phyloP scores from a whole-genome alignment of 768 basidiomycete species.

The Boletus reticulatus region DNA sequence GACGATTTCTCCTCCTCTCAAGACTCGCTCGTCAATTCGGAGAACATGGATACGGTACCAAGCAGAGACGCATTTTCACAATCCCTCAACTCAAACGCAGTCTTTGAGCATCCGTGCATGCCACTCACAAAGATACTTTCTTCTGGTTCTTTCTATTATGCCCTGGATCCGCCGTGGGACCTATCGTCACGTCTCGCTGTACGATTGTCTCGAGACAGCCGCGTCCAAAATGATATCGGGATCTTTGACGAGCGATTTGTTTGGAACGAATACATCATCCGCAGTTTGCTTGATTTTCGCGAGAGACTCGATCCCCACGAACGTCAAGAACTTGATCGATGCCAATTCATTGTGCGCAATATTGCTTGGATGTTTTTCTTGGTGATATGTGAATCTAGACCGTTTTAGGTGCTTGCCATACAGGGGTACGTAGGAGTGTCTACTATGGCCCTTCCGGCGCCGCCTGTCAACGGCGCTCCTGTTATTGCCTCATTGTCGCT shows the following conservation, averaged over 20 bases:
- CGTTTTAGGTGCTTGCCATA: slow-evolving; percentile 73
- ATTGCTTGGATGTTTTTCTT: slow-evolving; percentile 6
- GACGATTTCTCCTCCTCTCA: slow-evolving; percentile 63
- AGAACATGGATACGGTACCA: slow-evolving; percentile 46
- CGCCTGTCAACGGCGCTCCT: slow-evolving; percentile 71
- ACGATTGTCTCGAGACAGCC: slow-evolving; percentile 55
- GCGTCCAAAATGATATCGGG: slow-evolving; percentile 44
- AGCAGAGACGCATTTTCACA: slow-evolving; percentile 46
- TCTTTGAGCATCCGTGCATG: slow-evolving; percentile 87
- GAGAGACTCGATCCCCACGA: slow-evolving; percentile 69
- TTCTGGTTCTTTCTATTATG: slow-evolving; percentile 92
- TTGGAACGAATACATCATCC: slow-evolving; percentile 93
- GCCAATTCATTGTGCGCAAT: slow-evolving; percentile 76
- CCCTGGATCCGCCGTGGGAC: slow-evolving; percentile 82
- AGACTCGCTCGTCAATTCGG: slow-evolving; percentile 56
- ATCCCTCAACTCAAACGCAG: slow-evolving; percentile 39
- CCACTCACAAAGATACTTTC: slow-evolving; percentile 90
- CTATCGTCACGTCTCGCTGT: slow-evolving; percentile 78
- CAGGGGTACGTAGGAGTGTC: slow-evolving; percentile 92
- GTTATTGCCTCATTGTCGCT: slow-evolving; percentile 73
- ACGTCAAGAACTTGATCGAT: slow-evolving; percentile 71
- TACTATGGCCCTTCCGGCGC: slow-evolving; percentile 73
- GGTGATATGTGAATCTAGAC: slow-evolving; percentile 3
- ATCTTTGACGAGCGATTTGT: slow-evolving; percentile 85
- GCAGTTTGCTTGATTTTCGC: slow-evolving; percentile 86